These are phyloP conservation scores for Torulaspora pretoriensis DNA, from an alignment of 1,139 yeast species.

Conservation along the genomic window DNA sequence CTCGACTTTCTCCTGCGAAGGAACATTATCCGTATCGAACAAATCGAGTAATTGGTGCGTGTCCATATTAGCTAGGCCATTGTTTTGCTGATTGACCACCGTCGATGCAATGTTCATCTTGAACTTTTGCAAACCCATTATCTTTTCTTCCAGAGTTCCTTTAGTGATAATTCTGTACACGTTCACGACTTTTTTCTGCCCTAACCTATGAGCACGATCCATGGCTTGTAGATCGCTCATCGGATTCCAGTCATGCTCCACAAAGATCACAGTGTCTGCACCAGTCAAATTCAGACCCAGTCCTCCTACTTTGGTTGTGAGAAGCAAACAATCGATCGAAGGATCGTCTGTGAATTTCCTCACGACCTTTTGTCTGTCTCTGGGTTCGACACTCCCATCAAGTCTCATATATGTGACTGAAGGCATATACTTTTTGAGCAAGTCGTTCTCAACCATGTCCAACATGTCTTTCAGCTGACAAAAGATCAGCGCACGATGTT, in stretches of 20 bases:
- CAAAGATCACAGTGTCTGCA: conserved; percentile 97
- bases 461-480: conserved; percentile 98
- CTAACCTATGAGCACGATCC: conserved; percentile 98
- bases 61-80: conserved; percentile 94
- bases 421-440: conserved; percentile 80
- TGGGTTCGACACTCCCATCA: conserved; percentile 92
- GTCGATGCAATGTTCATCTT: conserved; percentile 97
- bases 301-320: conserved; percentile 98
- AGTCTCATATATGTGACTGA: conserved; percentile 90
- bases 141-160: conserved; percentile 91
- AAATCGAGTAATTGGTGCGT: conserved; percentile 89
- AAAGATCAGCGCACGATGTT: conserved; percentile 91
- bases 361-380: conserved; percentile 88
- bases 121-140: conserved; percentile 97
- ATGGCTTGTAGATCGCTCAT: conserved; percentile 99
- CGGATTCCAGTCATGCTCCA: conserved; percentile 99
- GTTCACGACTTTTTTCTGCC: conserved; percentile 95
- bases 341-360: conserved; percentile 94
- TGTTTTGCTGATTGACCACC: conserved; percentile 91
- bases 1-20: conserved; percentile 40
- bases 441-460: conserved; percentile 89
- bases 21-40: conserved; percentile 55
- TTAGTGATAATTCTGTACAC: conserved; percentile 91
- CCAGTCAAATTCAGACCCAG: conserved; percentile 95
- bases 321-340: conserved; percentile 83